Evolutionary conservation across 1,139 yeast species (phyloP).

Genomic region (Pichia sp.): DNA sequence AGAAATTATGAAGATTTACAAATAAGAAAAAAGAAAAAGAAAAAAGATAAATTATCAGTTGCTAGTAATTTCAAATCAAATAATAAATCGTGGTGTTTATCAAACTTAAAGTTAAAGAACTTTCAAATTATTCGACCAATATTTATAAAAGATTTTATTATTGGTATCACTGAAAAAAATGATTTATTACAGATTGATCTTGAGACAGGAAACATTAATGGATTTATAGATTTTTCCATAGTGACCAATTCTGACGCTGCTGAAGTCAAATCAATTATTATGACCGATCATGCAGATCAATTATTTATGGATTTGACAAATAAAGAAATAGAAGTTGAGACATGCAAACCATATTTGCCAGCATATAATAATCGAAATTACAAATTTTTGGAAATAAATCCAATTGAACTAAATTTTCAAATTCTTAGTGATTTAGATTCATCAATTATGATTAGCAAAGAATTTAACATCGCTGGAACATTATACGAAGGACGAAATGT

Average conservation of each 20-base stretch:
- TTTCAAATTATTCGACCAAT: conserved; percentile 5
- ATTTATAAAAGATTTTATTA: conserved; percentile 5
- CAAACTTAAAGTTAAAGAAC: conserved; percentile 24
- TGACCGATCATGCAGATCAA: background rate
- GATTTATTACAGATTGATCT: conserved; percentile 15
- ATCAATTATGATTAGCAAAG: background rate
- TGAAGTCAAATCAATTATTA: background rate
- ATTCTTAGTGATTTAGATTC: conserved; percentile 5
- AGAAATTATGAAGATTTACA: conserved; percentile 13
- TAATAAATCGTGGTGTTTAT: conserved; percentile 30
- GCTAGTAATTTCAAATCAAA: background rate
- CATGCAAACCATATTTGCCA: conserved; percentile 51
- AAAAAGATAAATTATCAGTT: too few relatives aligned
- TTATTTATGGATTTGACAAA: background rate
- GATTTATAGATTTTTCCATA: background rate
- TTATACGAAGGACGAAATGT: too few relatives aligned
- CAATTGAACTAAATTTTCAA: background rate
- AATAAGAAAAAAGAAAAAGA: conserved; percentile 4
- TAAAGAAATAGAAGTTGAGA: conserved; percentile 58
- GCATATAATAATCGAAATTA: conserved; percentile 38
- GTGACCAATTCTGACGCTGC: background rate
- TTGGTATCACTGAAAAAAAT: conserved; percentile 14
- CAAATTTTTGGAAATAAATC: conserved; percentile 20
- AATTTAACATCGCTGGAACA: conserved; percentile 5
- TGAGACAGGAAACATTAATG: conserved; percentile 14